Conservation (phyloP, 108 stramenopile genomes). For the Cyclotella atomus region DNA sequence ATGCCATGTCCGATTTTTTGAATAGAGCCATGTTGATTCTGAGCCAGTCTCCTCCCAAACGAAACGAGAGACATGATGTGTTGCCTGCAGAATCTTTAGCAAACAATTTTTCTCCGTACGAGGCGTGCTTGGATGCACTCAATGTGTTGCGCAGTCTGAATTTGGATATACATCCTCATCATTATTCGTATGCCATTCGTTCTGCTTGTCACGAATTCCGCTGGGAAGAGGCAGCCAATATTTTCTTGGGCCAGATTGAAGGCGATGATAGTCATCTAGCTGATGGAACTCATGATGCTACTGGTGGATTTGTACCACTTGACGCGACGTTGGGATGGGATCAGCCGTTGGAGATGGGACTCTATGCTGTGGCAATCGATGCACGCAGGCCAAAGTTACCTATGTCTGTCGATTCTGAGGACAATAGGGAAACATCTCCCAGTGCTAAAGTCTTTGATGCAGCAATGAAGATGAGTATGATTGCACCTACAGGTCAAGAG, state of each 20-base stretch:
- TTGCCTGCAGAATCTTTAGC: neutral
- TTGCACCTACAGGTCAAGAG: conserved; percentile 74
- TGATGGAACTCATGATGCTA: conserved; percentile 25
- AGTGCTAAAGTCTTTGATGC: conserved; percentile 64
- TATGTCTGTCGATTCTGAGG: neutral
- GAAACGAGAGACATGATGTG: too few species aligned
- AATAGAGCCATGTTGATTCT: conserved; percentile 30
- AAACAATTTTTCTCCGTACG: conserved; percentile 23
- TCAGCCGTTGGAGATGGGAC: conserved; percentile 48
- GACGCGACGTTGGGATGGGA: conserved; percentile 53
- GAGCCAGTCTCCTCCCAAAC: conserved; percentile 48
- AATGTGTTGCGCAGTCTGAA: conserved; percentile 57
- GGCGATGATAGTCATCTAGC: conserved; percentile 26
- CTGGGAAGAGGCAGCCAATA: conserved; percentile 64
- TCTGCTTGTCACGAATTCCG: conserved; percentile 58
- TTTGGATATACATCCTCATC: conserved; percentile 55
- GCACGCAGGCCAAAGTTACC: conserved; percentile 2
- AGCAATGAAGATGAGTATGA: conserved; percentile 72
- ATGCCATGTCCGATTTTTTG: conserved; percentile 33
- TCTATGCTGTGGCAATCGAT: conserved; percentile 65
- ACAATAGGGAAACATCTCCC: neutral
- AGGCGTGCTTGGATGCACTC: conserved; percentile 49
- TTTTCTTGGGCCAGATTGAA: conserved; percentile 74
- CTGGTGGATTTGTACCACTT: conserved; percentile 43
- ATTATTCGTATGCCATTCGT: conserved; percentile 63